These are phyloP conservation scores for Larix kaempferi DNA, from an alignment of 75 land plant species.

Conservation along the genomic window DNA sequence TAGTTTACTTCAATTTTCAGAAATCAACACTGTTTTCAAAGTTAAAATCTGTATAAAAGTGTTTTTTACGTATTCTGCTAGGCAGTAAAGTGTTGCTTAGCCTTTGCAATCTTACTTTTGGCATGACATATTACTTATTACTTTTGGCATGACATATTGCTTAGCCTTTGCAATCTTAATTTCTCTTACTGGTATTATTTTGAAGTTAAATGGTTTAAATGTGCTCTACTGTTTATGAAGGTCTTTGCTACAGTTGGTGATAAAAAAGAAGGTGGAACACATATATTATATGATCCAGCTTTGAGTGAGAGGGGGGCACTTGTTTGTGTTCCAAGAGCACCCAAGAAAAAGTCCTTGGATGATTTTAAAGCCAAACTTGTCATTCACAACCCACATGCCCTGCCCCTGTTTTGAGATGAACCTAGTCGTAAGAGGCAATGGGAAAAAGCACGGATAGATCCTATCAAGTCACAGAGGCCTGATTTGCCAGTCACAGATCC, in stretches of 20 bases:
- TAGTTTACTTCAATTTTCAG: too few species aligned
- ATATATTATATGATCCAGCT: slow-evolving; percentile 89
- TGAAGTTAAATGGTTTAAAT: not conserved
- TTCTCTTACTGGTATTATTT: not conserved
- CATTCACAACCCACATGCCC: slow-evolving; percentile 96
- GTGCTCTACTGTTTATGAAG: slow-evolving; percentile 21
- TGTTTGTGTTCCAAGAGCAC: slow-evolving; percentile 94
- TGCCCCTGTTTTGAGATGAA: slow-evolving; percentile 91
- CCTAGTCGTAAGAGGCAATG: slow-evolving; percentile 94
- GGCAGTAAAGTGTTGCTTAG: not conserved
- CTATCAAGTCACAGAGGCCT: slow-evolving; percentile 86
- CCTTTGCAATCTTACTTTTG: not conserved
- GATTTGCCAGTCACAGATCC: slow-evolving; percentile 94
- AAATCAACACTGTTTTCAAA: too few species aligned
- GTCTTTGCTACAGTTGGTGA: slow-evolving; percentile 94
- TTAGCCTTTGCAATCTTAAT: too few species aligned
- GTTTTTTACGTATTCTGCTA: too few species aligned
- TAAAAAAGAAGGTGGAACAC: slow-evolving; percentile 89
- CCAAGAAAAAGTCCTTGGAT: slow-evolving; percentile 86
- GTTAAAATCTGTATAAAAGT: too few species aligned
- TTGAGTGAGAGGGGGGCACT: slow-evolving; percentile 95
- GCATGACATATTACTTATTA: too few species aligned
- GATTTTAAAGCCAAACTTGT: slow-evolving; percentile 90
- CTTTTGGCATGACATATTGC: too few species aligned
- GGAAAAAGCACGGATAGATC: slow-evolving; percentile 89